Base-by-base conservation (phyloP, 2,329 filamentous ascomycete genomes). In the Ramichloridium luteum region DNA sequence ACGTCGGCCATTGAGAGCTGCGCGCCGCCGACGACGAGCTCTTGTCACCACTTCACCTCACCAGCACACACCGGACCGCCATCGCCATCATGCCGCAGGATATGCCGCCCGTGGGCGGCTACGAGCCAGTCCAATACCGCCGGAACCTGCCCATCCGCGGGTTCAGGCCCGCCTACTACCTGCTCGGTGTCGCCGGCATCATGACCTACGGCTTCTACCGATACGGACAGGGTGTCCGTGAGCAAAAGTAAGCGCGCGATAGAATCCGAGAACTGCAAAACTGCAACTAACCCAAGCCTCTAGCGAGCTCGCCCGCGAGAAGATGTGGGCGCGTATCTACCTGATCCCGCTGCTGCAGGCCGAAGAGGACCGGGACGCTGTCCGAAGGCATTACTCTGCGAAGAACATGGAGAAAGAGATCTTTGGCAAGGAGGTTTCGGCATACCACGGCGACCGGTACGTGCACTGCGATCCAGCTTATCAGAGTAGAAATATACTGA, bases 301-400 rank as follows among this genome's bases (percentile, higher is more conserved):
- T 50, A 94, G 86, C 55, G 90, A 98, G 62, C 77, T 93, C 46
- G 82, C 77, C 42, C 83, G 90, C 50, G 90, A 98, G 57, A 98
- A 96, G 70, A 90, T 93, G 74, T 98, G 90, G 90, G 75, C 83
- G 40, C 80, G 90, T 55, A 93, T 98, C 62, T 76, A 96, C 63
- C 70, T 98, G 43, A 90, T 88, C 53, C 90, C 90, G 36, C 65
- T 93, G 42, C 74, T 98, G 43, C 88, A 96, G 59, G 90, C 90
- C 35, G 90, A 98, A 57, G 85, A 93, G 60, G 90, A 98, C 65
- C 79, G 90, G 39, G 90, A 98, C 62, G 79, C 88, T 57, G 86
- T 93, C 42, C 74, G 90, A 46, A 71, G 88, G 54, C 73, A 88
- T 60, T 72, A 79, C 45, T 90, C 90, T 36, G 83, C 93, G 60